phyloP scores from a whole-genome alignment of 2,329 filamentous ascomycete species.

The Pseudopyricularia cyperi region DNA sequence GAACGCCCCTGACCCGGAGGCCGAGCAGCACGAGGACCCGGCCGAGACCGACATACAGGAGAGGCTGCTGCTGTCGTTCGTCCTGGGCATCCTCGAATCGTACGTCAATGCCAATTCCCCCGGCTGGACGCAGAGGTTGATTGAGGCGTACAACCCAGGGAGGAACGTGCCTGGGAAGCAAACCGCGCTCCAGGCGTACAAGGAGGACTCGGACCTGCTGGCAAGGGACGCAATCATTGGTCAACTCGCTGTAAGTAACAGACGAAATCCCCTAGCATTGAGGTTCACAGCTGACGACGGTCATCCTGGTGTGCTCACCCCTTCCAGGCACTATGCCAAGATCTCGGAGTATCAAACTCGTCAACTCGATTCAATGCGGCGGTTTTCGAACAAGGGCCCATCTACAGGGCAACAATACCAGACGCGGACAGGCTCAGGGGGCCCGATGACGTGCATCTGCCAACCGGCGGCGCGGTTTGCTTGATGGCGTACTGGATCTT shows the following conservation, averaged over 20 bases:
- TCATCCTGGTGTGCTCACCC: background rate
- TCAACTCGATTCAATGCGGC: conserved; percentile 31
- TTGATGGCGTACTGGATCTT: conserved; percentile 51
- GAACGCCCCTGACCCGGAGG: conserved; percentile 51
- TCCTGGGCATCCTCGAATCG: conserved; percentile 64
- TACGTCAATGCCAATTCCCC: conserved; percentile 51
- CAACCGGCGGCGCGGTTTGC: conserved; percentile 44
- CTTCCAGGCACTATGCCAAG: conserved; percentile 45
- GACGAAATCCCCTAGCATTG: background rate
- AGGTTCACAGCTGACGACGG: background rate
- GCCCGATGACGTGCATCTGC: conserved; percentile 40
- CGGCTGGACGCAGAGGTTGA: conserved; percentile 49
- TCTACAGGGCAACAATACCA: conserved; percentile 30
- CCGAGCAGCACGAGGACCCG: conserved; percentile 43
- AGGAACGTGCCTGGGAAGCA: conserved; percentile 47
- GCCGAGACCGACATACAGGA: conserved; percentile 48
- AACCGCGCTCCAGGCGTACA: conserved; percentile 48
- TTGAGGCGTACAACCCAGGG: conserved; percentile 56
- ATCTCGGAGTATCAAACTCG: conserved; percentile 40
- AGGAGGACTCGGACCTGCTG: conserved; percentile 46
- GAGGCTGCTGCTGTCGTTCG: conserved; percentile 59
- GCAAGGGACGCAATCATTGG: conserved; percentile 55
- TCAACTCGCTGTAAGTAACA: conserved; percentile 45
- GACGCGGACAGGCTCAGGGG: conserved; percentile 11
- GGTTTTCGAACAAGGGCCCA: conserved; percentile 23